A percentile compares a stretch with the other conserved stretches of the same genome.
phyloP scores from a whole-genome alignment of 768 basidiomycete genomes.

The Pholiota molesta region DNA sequence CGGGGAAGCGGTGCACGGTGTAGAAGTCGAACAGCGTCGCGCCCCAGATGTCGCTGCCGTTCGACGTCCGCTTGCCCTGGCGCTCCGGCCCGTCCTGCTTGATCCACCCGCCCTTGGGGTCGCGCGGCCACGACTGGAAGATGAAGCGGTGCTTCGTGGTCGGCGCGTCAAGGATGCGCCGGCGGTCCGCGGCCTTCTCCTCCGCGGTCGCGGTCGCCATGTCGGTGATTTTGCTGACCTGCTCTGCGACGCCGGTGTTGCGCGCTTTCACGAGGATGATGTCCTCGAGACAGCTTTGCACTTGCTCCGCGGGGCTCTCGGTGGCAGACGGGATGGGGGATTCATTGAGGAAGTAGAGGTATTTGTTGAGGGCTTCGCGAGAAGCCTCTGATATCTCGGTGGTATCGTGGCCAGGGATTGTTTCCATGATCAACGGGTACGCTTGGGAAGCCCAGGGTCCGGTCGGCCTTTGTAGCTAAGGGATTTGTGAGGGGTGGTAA shows the following conservation, averaged over 20 bases:
- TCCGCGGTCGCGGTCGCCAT: neutral
- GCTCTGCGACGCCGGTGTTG: neutral
- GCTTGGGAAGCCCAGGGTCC: too few relatives aligned
- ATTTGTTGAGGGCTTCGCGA: too few relatives aligned
- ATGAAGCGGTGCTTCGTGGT: slow-evolving; percentile 24
- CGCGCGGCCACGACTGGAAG: slow-evolving; percentile 35
- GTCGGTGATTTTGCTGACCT: neutral
- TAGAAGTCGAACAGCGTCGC: slow-evolving; percentile 47
- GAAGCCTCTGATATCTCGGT: too few relatives aligned
- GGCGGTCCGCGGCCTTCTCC: neutral
- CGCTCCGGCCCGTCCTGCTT: slow-evolving; percentile 12
- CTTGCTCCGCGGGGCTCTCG: neutral
- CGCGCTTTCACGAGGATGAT: neutral
- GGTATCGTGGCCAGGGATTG: too few relatives aligned
- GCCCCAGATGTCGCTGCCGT: slow-evolving; percentile 42
- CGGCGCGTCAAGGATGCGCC: neutral
- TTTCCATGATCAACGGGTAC: too few relatives aligned
- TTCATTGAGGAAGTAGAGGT: neutral
- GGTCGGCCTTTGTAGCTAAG: too few relatives aligned
- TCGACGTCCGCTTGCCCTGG: slow-evolving; percentile 34
- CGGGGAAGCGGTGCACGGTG: slow-evolving; percentile 27
- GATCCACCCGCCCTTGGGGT: slow-evolving; percentile 29
- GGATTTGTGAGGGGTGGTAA: too few relatives aligned
- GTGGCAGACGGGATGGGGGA: neutral
- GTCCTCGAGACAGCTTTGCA: neutral